A percentile compares a stretch with the other conserved stretches of the same genome.
Evolutionary conservation across 805 yeast genomes (phyloP).

Genomic region (Kodamaea sagamina): DNA sequence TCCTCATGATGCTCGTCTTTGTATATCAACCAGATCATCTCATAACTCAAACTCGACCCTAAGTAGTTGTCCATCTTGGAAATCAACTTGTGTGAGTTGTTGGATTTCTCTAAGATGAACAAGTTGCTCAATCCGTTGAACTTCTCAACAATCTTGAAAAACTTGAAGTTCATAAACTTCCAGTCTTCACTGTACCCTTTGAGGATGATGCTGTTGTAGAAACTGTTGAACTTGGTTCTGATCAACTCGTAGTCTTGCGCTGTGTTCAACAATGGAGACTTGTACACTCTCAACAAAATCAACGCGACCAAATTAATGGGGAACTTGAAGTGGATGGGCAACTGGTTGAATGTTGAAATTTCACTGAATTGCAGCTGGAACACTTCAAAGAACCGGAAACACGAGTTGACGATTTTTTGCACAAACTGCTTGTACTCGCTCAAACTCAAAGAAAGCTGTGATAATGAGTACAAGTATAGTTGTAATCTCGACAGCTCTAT

Average conservation of each 20-base stretch:
- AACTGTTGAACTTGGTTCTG: conserved; percentile 25
- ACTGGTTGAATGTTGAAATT: conserved; percentile 24
- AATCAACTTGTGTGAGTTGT: conserved; percentile 30
- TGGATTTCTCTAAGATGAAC: conserved; percentile 11
- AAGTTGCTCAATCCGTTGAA: conserved; percentile 22
- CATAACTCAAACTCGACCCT: conserved; percentile 39
- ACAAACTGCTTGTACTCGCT: conserved; percentile 32
- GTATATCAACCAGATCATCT: conserved; percentile 42
- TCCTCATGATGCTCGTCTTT: conserved; percentile 20
- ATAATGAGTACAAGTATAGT: conserved; percentile 34
- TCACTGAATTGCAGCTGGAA: conserved; percentile 25
- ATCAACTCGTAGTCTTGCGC: conserved; percentile 27
- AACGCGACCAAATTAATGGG: conserved; percentile 37
- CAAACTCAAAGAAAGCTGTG: conserved; percentile 23
- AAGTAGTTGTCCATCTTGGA: conserved; percentile 37
- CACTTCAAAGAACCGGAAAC: conserved; percentile 28
- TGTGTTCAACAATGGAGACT: conserved; percentile 32
- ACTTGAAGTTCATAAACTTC: conserved; percentile 25
- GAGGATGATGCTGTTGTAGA: conserved; percentile 20
- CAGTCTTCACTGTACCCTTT: conserved; percentile 22
- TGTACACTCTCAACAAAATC: conserved; percentile 33
- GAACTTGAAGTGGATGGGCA: conserved; percentile 45
- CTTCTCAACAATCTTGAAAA: conserved; percentile 26
- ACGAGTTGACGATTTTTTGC: conserved; percentile 25
- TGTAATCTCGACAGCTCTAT: conserved; percentile 41